phyloP scores from a whole-genome alignment of 768 basidiomycete genomes.

The Lactarius akahatsu region DNA sequence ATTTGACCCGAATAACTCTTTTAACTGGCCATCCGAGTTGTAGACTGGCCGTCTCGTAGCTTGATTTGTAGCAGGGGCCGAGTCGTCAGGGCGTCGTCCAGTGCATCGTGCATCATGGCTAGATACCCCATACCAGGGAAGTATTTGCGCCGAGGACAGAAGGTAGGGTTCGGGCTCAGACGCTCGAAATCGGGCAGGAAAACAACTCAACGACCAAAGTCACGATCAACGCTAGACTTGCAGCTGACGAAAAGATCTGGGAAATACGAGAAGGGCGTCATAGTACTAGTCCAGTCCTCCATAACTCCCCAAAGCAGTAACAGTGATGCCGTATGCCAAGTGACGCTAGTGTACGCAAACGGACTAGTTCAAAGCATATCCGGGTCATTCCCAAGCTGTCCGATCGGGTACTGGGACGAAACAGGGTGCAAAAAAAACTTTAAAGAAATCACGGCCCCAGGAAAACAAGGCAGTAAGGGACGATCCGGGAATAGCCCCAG shows the following conservation, averaged over 20 bases:
- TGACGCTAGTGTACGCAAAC: not conserved
- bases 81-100: too few species aligned
- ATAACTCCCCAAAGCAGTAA: not conserved
- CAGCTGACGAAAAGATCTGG: not conserved
- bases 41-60: too few species aligned
- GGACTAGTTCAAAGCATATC: not conserved
- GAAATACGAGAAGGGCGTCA: not conserved
- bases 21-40: too few species aligned
- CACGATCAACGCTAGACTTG: not conserved
- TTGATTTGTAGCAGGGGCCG: too few species aligned
- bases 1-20: too few species aligned
- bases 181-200: not conserved
- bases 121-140: too few species aligned
- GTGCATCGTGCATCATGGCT: too few species aligned
- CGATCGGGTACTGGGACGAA: not conserved
- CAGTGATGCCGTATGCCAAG: not conserved
- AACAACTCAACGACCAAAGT: not conserved
- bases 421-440: not conserved
- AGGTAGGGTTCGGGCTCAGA: not conserved
- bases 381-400: not conserved
- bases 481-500: constrained; percentile 1
- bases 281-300: not conserved
- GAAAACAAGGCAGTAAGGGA: not conserved
- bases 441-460: not conserved
- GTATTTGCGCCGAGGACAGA: not conserved